Conservation (phyloP, 2,329 filamentous ascomycete species). For the Penicillium glabrum region DNA sequence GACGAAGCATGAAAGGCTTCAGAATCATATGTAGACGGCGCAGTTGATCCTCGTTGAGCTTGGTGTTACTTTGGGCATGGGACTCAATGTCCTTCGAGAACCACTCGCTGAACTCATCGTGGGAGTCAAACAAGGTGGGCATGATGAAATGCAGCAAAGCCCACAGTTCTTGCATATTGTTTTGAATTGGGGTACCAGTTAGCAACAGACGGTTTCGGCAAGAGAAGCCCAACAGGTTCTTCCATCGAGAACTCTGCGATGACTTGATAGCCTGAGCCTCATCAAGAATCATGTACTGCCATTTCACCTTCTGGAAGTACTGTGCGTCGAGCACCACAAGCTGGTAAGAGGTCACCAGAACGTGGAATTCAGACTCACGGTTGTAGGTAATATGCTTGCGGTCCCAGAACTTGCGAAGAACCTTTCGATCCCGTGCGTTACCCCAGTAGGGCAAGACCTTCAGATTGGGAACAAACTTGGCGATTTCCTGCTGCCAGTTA, state of each 20-base stretch:
- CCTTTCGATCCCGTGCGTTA: conserved; percentile 87
- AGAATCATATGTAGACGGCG: conserved; percentile 97
- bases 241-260: conserved; percentile 94
- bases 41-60: conserved; percentile 96
- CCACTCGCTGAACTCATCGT: conserved; percentile 55
- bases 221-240: conserved; percentile 88
- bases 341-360: conserved; percentile 95
- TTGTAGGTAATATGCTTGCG: conserved; percentile 95
- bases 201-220: conserved; percentile 91
- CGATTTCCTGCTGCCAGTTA: conserved; percentile 99
- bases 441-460: conserved; percentile 99
- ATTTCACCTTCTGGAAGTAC: conserved; percentile 98
- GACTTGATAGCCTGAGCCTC: conserved; percentile 99
- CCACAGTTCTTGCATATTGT: conserved; percentile 99
- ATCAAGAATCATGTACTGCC: conserved; percentile 99
- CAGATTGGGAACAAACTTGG: conserved; percentile 88
- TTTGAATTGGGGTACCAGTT: conserved; percentile 97
- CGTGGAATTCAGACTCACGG: conserved; percentile 90
- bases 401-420: conserved; percentile 98
- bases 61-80: conserved; percentile 98
- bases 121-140: conserved; percentile 85
- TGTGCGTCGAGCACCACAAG: conserved; percentile 92
- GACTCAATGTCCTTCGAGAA: conserved; percentile 76
- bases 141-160: conserved; percentile 98
- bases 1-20: conserved; percentile 98